Base-by-base conservation (phyloP, 805 yeast genomes). In the Zygosaccharomyces rouxii region DNA sequence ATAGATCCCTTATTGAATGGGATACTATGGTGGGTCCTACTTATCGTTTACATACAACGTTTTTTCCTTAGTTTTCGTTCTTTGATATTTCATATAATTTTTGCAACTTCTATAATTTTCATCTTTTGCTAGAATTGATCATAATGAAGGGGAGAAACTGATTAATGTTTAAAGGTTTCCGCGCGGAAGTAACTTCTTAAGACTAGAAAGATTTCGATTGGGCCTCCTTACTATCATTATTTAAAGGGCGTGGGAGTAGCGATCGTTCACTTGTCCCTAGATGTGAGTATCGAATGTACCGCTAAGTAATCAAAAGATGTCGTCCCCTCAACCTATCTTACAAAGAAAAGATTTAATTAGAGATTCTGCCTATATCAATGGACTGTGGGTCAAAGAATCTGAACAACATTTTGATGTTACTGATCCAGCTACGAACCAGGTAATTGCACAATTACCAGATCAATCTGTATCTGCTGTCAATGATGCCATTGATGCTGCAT, bases 371-470 rank as follows among this genome's bases (percentile, higher is more conserved):
- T 79, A 70, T 55, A 71, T 87, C 64, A 80, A 86, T 58, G 96
- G 96, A 35, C 70, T 81, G 57, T 89, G 96, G 95, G 63, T 79
- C 29, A 57, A 68, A 23, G 67, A 64, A 11, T 64, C 73, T 11
- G 63, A 71, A 6, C 70, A 71, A 14, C 66, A 74, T 3, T 89
- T 89, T 64, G 69, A 73, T 3, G 95, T 90, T 14, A 65, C 68
- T 11, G 88, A 92, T 64, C 97, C 97, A 4, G 95, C 95, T 0
- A 74, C 77, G 22, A 75, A 73, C n/a, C 74, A 74, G 16, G 68
- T 71, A 13, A 71, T 84, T 44, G 82, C 84, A 10, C 74, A 71
- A 19, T 80, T 86, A 10, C 78, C 86, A 7, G 83, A 79, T 51
- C 79, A 80, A 64, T 81, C 84, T 29, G 56, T 82, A 22, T 76